Base-by-base conservation (phyloP, 106 monocot species). In the Acorus gramineus region DNA sequence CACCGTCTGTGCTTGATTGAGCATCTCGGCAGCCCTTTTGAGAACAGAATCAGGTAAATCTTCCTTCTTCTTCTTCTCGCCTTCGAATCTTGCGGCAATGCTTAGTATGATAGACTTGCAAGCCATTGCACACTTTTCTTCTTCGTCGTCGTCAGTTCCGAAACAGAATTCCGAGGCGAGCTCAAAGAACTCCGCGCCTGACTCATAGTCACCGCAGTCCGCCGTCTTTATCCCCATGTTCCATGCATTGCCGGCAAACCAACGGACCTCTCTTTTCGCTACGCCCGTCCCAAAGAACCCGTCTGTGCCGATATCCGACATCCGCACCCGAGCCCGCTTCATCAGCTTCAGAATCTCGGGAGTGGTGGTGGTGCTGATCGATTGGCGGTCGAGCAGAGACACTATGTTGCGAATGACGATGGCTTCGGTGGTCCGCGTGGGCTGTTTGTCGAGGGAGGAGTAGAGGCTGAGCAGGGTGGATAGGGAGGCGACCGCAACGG, bases 161-260 rank as follows among this genome's bases (percentile, higher is more conserved):
- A 62, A 49, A 42, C 81, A 98, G 70, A 98, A 98, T 4, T 88
- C 91, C 5, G 96, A 78, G 55, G 87, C 82, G 62, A 98, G 63
- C 66, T 88, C 83, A 6, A 83, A 80, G 66, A 85, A 98, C 66
- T 88, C 91, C 11, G 83, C 66, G 60, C 82, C 79, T 11, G 51
- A 62, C 12, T 83, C 81, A 66, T 72, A 85, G 42, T 67, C 80
- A 69, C 77, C 83, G 44, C 84, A 76, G 49, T 77, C 88, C 49
- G 72, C 85, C 3, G 73, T 46, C 77, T 79, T 98, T 56, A 88
- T 59, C 42, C 83, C 96, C 79, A 98, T 81, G 66, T 98, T 92
- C 96, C 96, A 98, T 44, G 85, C 61, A 65, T 71, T 83, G 47
- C 77, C 88, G 9, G 96, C 96, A 75, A 98, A 91, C 96, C 96